Conservation (phyloP, 1,284 basidiomycete species). For the Boletus semigastroideus region DNA sequence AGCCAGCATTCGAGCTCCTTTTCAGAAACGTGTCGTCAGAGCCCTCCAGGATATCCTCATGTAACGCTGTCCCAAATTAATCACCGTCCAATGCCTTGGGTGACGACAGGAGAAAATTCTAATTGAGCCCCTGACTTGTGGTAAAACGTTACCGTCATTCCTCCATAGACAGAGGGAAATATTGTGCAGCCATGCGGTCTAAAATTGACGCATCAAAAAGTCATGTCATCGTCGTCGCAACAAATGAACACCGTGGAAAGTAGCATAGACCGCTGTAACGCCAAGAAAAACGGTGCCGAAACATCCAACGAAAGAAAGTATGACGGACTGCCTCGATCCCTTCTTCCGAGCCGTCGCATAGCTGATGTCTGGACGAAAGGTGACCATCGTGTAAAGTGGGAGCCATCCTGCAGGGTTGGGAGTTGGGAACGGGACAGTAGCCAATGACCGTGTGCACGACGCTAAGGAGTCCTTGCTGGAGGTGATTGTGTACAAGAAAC, state of each 20-base stretch:
- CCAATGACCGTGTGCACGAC: slow-evolving; percentile 41
- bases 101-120: slow-evolving; percentile 22
- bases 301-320: slow-evolving; percentile 47
- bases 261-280: slow-evolving; percentile 42
- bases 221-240: slow-evolving; percentile 30
- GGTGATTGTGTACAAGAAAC: slow-evolving; percentile 64
- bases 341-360: slow-evolving; percentile 74
- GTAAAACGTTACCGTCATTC: slow-evolving; percentile 19
- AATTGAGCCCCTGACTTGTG: slow-evolving; percentile 22
- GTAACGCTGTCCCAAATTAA: slow-evolving; percentile 33
- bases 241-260: slow-evolving; percentile 40
- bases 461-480: slow-evolving; percentile 44
- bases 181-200: slow-evolving; percentile 29
- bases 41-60: slow-evolving; percentile 33
- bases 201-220: slow-evolving; percentile 19
- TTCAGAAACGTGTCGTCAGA: slow-evolving; percentile 27
- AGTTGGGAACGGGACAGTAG: slow-evolving; percentile 54
- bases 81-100: slow-evolving; percentile 31
- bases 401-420: slow-evolving; percentile 75
- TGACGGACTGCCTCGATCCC: slow-evolving; percentile 57
- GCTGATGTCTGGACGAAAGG: slow-evolving; percentile 91
- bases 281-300: slow-evolving; percentile 47
- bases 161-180: slow-evolving; percentile 10
- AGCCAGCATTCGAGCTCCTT: slow-evolving; percentile 17
- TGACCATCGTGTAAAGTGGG: slow-evolving; percentile 95